Conservation (phyloP, 192 early-diverging fungal genomes). For the Coemansia asiatica region DNA sequence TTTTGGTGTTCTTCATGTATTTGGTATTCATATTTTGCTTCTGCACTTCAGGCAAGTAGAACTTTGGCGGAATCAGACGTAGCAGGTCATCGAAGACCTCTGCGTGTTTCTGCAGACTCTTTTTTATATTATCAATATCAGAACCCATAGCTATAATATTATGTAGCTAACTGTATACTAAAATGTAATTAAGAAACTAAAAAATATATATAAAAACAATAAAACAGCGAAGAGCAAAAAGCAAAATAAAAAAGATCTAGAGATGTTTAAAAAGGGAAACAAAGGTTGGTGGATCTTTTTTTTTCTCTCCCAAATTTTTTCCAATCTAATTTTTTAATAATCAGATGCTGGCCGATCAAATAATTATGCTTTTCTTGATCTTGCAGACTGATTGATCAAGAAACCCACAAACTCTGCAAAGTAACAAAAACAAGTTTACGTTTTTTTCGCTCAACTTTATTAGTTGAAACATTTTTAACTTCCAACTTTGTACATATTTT, state of each 20-base stretch:
- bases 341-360: too few relatives aligned
- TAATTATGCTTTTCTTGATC: too few relatives aligned
- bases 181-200: not conserved
- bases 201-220: not conserved
- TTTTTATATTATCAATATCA: slow-evolving; percentile 47
- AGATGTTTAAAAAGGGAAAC: too few relatives aligned
- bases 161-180: not conserved
- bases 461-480: too few relatives aligned
- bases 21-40: slow-evolving; percentile 55
- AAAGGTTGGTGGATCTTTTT: too few relatives aligned
- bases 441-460: too few relatives aligned
- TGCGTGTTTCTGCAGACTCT: slow-evolving; percentile 64
- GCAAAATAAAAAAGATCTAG: not conserved
- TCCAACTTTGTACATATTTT: not conserved
- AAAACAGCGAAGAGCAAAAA: not conserved
- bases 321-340: not conserved
- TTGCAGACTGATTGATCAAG: not conserved
- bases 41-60: slow-evolving; percentile 70
- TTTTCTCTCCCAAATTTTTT: not conserved
- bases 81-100: slow-evolving; percentile 74
- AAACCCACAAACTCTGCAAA: not conserved
- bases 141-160: not conserved
- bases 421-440: not conserved
- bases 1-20: slow-evolving; percentile 79
- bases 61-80: slow-evolving; percentile 80